Evolutionary conservation across 306 rosid species (phyloP).

Genomic region (Prunus mongolica): DNA sequence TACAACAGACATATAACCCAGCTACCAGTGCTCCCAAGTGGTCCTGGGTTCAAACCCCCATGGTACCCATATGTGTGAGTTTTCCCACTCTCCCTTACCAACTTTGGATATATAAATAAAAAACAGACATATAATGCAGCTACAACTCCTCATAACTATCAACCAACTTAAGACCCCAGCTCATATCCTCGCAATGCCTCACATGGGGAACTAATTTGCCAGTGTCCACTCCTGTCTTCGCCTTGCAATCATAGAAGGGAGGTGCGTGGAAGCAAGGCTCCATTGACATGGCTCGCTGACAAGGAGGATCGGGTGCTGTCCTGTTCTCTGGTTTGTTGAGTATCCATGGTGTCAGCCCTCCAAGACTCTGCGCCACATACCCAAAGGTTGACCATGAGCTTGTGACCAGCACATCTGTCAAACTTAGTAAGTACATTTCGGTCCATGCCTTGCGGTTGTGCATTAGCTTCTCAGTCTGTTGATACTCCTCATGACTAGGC

Average conservation of each 20-base stretch:
- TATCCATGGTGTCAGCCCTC: constrained; percentile 73
- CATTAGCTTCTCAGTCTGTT: constrained; percentile 58
- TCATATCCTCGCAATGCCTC: constrained; percentile 79
- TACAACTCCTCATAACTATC: constrained; percentile 22
- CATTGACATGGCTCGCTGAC: constrained; percentile 66
- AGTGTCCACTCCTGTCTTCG: constrained; percentile 59
- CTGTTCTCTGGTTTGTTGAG: constrained; percentile 62
- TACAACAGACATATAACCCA: background rate
- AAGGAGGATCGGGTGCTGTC: constrained; percentile 56
- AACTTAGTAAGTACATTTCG: constrained; percentile 65
- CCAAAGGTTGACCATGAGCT: constrained; percentile 88
- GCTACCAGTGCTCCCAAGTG: background rate
- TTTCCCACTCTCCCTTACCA: too few relatives aligned
- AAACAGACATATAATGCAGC: background rate
- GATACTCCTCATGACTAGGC: constrained; percentile 75
- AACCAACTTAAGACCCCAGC: constrained; percentile 81
- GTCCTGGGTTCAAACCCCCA: too few relatives aligned
- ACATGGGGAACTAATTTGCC: constrained; percentile 63
- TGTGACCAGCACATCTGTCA: constrained; percentile 56
- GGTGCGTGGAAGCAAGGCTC: constrained; percentile 85
- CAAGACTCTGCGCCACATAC: constrained; percentile 72
- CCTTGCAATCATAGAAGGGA: constrained; percentile 75
- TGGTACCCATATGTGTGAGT: too few relatives aligned
- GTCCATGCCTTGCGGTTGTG: constrained; percentile 72
- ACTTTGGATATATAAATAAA: too few relatives aligned